A percentile compares a stretch with the other conserved stretches of the same genome.
Evolutionary conservation across 1,139 yeast species (phyloP).

Genomic region (Kodamaea fungicola): DNA sequence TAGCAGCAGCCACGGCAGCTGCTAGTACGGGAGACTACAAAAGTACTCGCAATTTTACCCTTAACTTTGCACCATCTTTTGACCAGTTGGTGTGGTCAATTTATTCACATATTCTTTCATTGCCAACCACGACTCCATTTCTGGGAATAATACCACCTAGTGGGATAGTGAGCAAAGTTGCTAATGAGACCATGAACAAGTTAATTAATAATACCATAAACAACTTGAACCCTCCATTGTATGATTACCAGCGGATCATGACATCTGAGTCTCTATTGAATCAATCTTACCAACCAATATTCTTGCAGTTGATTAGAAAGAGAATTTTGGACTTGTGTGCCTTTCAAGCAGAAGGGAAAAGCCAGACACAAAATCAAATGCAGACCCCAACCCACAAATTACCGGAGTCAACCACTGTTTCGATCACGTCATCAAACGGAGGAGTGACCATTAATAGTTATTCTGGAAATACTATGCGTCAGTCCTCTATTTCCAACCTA

Average conservation of each 20-base stretch:
- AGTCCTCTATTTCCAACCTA: conserved; percentile 40
- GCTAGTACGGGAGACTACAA: conserved; percentile 10
- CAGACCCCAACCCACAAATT: conserved; percentile 11
- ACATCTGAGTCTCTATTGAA: conserved; percentile 32
- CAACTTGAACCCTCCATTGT: conserved; percentile 19
- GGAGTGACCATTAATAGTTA: conserved; percentile 11
- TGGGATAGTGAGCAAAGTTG: conserved; percentile 43
- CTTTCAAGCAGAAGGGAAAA: conserved; percentile 11
- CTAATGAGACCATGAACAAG: conserved; percentile 37
- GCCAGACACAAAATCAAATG: conserved; percentile 4
- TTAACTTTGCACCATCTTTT: conserved; percentile 34
- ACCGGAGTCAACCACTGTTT: conserved; percentile 28
- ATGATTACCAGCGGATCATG: conserved; percentile 35
- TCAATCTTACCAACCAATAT: conserved; percentile 37
- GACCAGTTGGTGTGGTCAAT: conserved; percentile 37
- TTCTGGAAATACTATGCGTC: conserved; percentile 18
- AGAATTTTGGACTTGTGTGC: conserved; percentile 41
- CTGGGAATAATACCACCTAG: conserved; percentile 43
- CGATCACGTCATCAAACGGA: conserved; percentile 14
- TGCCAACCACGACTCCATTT: conserved; percentile 48
- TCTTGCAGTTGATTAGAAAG: conserved; percentile 41
- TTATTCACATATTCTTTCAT: conserved; percentile 34
- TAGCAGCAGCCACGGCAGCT: conserved; percentile 18
- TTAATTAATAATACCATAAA: conserved; percentile 20
- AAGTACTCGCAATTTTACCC: conserved; percentile 30